Base-by-base conservation (phyloP, 306 rosid species). In the Lathyrus tuberosus region DNA sequence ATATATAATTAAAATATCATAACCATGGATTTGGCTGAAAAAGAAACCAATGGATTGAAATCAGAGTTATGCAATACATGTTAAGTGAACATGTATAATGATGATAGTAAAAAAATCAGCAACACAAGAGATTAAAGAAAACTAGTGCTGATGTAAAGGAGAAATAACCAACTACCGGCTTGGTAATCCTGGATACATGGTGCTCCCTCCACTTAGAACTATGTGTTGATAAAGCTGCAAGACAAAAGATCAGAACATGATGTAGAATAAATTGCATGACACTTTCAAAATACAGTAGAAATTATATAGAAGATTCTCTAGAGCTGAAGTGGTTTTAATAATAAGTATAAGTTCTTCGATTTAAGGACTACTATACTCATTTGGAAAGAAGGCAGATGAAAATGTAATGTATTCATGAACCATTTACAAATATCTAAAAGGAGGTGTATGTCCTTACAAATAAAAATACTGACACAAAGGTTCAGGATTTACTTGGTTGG, bases 161-260 rank as follows among this genome's bases (percentile, higher is more conserved):
- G 75, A 65, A 82, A 65, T 48, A 75, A 69, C 12, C 74, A 67
- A 79, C 60, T 87, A 94, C 99, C 99, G 88, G 86, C 99, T 95
- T 44, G 99, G 97, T 80, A 95, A 79, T 81, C 99, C 99, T 59
- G 99, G 99, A 86, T 91, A 95, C 99, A 95, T 95, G 54, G 99
- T 95, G 88, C 99, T 95, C 71, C 99, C 99, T 79, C 99, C 97
- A 79, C 99, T 95, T 78, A 95, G 81, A 76, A 95, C 99, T 58
- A 95, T 95, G 79, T 95, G 99, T 80, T 95, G 99, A 84, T 95
- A 95, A 76, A 95, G 91, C 99, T 95, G 92, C 84, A 83, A 80
- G 67, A 72, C 16, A 77, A 71, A 73, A 72, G 70, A 30, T 47
- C 18, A 72, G 26, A 51, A 59, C 17, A 77, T 60, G 28, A 76